Percentiles rank a stretch among this genome's conserved stretches.
These are phyloP conservation scores for Leucoagaricus sp. DNA, from an alignment of 1,284 basidiomycete species.

Conservation along the genomic window DNA sequence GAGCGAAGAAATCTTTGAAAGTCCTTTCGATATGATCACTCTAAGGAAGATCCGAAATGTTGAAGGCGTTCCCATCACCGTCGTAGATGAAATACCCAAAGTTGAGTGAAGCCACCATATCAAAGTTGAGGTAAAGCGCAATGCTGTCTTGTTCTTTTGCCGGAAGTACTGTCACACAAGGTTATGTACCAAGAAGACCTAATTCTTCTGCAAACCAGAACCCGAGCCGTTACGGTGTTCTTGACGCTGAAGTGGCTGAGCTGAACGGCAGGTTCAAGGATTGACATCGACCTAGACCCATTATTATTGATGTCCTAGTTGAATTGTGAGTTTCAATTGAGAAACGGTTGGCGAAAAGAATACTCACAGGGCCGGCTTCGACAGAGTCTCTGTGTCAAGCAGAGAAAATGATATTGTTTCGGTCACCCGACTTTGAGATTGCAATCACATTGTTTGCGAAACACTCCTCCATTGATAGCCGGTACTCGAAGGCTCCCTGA, in stretches of 20 bases:
- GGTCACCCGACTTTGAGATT: conserved; percentile 25
- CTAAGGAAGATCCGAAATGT: conserved; percentile 24
- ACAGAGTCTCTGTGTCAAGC: conserved; percentile 30
- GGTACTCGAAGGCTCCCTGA: conserved; percentile 22
- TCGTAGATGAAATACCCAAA: conserved; percentile 26
- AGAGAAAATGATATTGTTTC: conserved; percentile 23
- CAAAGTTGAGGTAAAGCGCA: conserved; percentile 30
- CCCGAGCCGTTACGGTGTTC: conserved; percentile 28
- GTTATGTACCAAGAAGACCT: conserved; percentile 27
- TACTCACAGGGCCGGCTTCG: conserved; percentile 25
- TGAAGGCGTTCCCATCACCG: conserved; percentile 27
- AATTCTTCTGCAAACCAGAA: conserved; percentile 32
- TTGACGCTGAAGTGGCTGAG: conserved; percentile 22
- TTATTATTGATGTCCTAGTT: conserved; percentile 29
- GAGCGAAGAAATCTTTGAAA: conserved; percentile 23
- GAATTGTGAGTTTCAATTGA: neutral
- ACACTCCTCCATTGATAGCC: conserved; percentile 22
- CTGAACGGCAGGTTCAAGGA: conserved; percentile 26
- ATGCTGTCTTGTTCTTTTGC: conserved; percentile 24
- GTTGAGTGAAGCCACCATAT: conserved; percentile 30
- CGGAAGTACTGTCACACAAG: conserved; percentile 24
- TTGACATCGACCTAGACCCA: conserved; percentile 26
- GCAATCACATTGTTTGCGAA: conserved; percentile 28
- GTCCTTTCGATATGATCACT: conserved; percentile 26
- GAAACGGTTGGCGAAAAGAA: neutral